phyloP scores from a whole-genome alignment of 306 rosid genomes.

The Malus orientalis region DNA sequence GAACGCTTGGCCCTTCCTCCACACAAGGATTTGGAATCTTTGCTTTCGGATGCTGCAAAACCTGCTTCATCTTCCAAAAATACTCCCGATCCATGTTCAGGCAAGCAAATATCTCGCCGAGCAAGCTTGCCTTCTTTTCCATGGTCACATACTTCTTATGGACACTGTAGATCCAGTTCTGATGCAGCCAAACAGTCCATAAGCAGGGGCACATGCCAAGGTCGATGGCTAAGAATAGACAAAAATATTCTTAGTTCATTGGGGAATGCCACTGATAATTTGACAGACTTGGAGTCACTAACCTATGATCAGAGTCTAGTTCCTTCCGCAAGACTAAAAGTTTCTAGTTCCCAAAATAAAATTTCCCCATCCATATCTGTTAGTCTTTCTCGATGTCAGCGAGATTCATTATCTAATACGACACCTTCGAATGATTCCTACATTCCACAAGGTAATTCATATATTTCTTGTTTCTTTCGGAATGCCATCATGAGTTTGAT shows the following conservation, averaged over 20 bases:
- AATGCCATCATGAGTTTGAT: slow-evolving; percentile 1
- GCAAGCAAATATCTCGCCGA: slow-evolving; percentile 64
- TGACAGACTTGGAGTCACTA: slow-evolving; percentile 64
- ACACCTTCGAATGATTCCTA: slow-evolving; percentile 43
- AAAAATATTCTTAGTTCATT: slow-evolving; percentile 31
- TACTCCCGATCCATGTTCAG: slow-evolving; percentile 53
- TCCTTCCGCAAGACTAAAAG: slow-evolving; percentile 44
- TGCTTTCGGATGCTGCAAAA: slow-evolving; percentile 79
- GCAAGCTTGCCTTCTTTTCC: slow-evolving; percentile 76
- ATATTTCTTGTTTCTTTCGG: background rate
- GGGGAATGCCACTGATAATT: slow-evolving; percentile 27
- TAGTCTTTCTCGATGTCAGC: slow-evolving; percentile 33
- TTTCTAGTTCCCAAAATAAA: slow-evolving; percentile 29
- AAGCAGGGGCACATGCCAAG: slow-evolving; percentile 67
- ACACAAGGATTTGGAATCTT: slow-evolving; percentile 72
- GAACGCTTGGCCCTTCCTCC: slow-evolving; percentile 60
- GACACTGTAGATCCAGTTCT: slow-evolving; percentile 66
- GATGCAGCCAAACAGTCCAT: slow-evolving; percentile 62
- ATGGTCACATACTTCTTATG: slow-evolving; percentile 80
- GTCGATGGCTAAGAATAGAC: slow-evolving; percentile 71
- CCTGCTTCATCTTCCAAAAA: slow-evolving; percentile 42
- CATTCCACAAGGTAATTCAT: slow-evolving; percentile 41
- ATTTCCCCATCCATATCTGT: slow-evolving; percentile 23
- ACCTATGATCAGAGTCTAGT: slow-evolving; percentile 66
- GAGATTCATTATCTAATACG: slow-evolving; percentile 36